These are phyloP conservation scores for Decorospora gaudefroyi DNA, from an alignment of 2,329 filamentous ascomycete species.

Conservation along the genomic window DNA sequence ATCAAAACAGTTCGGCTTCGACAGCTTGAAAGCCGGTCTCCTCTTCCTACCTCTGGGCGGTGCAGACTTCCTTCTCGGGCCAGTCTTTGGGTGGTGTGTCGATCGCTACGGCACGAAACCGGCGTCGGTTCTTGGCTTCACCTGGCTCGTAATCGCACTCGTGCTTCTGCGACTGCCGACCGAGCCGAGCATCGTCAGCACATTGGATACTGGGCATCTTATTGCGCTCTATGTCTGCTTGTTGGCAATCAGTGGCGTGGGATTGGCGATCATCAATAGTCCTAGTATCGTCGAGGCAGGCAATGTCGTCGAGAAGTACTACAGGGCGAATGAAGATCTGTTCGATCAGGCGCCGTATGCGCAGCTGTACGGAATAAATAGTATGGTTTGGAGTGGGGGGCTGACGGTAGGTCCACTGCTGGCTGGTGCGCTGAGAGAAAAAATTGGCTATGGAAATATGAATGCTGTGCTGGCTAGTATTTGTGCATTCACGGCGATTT, in stretches of 20 bases:
- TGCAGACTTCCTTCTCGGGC: constrained; percentile 53
- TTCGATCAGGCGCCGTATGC: constrained; percentile 65
- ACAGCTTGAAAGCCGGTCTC: constrained; percentile 51
- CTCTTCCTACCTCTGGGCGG: constrained; percentile 54
- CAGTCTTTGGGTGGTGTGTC: constrained; percentile 54
- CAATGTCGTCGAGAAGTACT: constrained; percentile 59
- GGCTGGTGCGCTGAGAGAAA: constrained; percentile 57
- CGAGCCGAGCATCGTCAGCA: constrained; percentile 19
- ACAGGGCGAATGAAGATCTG: constrained; percentile 59
- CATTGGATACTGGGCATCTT: constrained; percentile 33
- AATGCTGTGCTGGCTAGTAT: constrained; percentile 56
- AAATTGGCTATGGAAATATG: constrained; percentile 63
- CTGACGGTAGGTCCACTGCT: constrained; percentile 64
- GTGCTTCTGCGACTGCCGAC: constrained; percentile 51
- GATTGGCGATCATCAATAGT: constrained; percentile 59
- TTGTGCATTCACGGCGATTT: constrained; percentile 51
- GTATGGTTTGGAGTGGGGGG: constrained; percentile 65
- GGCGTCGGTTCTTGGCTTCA: constrained; percentile 50
- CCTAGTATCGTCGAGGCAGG: constrained; percentile 63
- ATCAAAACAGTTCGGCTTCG: constrained; percentile 51
- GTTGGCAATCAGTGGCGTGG: constrained; percentile 56
- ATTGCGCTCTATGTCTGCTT: constrained; percentile 54
- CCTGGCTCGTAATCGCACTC: constrained; percentile 51
- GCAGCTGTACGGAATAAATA: constrained; percentile 67
- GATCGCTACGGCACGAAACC: constrained; percentile 54